A percentile compares a stretch with the other conserved stretches of the same genome.
Evolutionary conservation across 2,329 filamentous ascomycete genomes (phyloP).

Genomic region (Paraconiothyrium brasiliense): DNA sequence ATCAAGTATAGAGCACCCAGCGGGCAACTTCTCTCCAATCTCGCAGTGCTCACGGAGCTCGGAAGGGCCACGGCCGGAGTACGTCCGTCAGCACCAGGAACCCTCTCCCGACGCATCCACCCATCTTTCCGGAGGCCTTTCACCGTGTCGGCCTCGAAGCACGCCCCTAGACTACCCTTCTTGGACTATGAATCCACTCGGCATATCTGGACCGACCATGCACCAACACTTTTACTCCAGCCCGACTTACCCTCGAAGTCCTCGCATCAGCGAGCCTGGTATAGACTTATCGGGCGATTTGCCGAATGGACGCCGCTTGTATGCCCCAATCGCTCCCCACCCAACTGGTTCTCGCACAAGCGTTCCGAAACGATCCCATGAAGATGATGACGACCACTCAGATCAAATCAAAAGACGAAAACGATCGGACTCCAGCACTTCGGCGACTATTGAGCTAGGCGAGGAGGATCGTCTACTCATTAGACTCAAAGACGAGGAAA

Average conservation of each 20-base stretch:
- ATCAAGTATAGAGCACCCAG: slow-evolving; percentile 30
- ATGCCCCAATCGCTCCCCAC: slow-evolving; percentile 56
- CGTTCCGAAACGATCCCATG: slow-evolving; percentile 48
- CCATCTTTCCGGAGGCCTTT: slow-evolving; percentile 25
- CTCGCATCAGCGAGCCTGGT: slow-evolving; percentile 43
- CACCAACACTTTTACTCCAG: slow-evolving; percentile 38
- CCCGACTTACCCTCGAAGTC: slow-evolving; percentile 45
- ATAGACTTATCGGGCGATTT: slow-evolving; percentile 41
- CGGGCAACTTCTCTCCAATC: slow-evolving; percentile 41
- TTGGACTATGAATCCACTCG: slow-evolving; percentile 54
- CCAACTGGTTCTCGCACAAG: slow-evolving; percentile 47
- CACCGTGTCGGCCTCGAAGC: slow-evolving; percentile 52
- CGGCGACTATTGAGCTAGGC: slow-evolving; percentile 53
- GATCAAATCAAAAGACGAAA: slow-evolving; percentile 52
- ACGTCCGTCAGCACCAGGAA: slow-evolving; percentile 31
- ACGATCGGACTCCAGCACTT: slow-evolving; percentile 49
- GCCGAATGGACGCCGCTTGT: slow-evolving; percentile 54
- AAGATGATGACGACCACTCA: slow-evolving; percentile 47
- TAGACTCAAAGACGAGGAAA: slow-evolving; percentile 62
- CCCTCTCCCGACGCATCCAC: slow-evolving; percentile 26
- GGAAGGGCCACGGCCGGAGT: slow-evolving; percentile 30
- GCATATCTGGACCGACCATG: slow-evolving; percentile 45
- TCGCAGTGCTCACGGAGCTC: slow-evolving; percentile 42
- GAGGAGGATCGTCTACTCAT: slow-evolving; percentile 62
- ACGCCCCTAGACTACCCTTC: slow-evolving; percentile 50